Evolutionary conservation across 148 eudicot species (phyloP).

Genomic region (Fagopyrum esculentum): DNA sequence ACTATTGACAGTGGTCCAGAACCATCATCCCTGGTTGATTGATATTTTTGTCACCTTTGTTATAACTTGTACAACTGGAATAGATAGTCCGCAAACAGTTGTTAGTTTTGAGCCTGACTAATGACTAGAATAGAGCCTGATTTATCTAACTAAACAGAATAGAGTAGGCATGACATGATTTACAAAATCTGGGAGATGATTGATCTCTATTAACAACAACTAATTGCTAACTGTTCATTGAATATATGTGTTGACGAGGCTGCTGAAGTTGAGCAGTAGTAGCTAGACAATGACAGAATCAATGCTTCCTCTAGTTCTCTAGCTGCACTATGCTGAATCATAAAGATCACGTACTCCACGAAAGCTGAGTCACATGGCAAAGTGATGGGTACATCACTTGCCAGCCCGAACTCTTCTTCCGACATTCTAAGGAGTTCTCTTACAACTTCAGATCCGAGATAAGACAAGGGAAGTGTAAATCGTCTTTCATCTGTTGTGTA

Average conservation of each 20-base stretch:
- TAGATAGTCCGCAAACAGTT: too few relatives aligned
- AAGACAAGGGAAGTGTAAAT: constrained; percentile 12
- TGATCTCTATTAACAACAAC: background rate
- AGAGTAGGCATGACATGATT: too few relatives aligned
- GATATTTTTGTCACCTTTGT: too few relatives aligned
- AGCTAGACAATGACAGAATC: background rate
- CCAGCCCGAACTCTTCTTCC: constrained; percentile 10
- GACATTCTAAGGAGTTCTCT: constrained; percentile 7
- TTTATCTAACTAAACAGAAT: too few relatives aligned
- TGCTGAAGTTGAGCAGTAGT: background rate
- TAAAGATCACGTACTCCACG: constrained; percentile 9
- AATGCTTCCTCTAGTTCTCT: background rate
- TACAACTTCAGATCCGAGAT: background rate
- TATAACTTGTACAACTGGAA: constrained; percentile 2
- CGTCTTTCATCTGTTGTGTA: constrained; percentile 10
- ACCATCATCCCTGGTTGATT: too few relatives aligned
- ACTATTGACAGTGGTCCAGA: too few relatives aligned
- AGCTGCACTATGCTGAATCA: background rate
- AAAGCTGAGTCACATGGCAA: constrained; percentile 9
- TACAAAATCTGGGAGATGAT: too few relatives aligned
- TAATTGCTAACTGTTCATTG: background rate
- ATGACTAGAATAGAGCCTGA: too few relatives aligned
- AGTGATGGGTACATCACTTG: constrained; percentile 10
- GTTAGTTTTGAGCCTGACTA: too few relatives aligned
- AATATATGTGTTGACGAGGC: background rate